Conservation (phyloP, 176 grass and related monocot genomes). For the Carex pumila region DNA sequence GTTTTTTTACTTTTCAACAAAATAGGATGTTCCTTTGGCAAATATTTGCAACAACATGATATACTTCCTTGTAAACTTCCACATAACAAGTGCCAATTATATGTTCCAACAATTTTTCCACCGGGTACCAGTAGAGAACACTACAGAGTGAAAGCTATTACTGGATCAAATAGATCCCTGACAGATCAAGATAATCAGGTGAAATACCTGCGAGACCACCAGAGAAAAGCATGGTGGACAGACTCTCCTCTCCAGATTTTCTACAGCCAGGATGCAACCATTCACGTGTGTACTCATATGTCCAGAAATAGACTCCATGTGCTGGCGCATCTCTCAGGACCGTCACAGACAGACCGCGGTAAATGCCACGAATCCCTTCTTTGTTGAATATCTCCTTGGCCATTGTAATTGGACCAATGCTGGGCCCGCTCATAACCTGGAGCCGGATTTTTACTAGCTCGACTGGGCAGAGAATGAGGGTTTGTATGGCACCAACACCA, state of each 20-base stretch:
- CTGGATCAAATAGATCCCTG: background rate
- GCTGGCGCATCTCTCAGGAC: constrained; percentile 86
- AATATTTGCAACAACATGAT: background rate
- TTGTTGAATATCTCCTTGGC: constrained; percentile 45
- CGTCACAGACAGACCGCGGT: constrained; percentile 70
- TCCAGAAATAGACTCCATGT: constrained; percentile 95
- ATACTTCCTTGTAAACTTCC: background rate
- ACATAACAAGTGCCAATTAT: background rate
- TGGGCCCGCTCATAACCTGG: constrained; percentile 43
- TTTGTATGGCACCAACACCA: constrained; percentile 69
- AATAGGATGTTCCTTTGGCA: too few relatives aligned
- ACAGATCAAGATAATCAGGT: background rate
- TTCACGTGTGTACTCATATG: constrained; percentile 74
- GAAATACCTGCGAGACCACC: constrained; percentile 53
- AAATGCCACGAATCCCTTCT: constrained; percentile 60
- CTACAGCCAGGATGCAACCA: constrained; percentile 74
- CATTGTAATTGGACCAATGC: constrained; percentile 44
- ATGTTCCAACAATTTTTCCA: background rate
- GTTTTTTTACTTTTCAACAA: background rate
- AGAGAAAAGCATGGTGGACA: constrained; percentile 74
- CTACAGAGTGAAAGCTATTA: background rate
- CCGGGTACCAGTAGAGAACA: background rate
- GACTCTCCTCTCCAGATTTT: constrained; percentile 38
- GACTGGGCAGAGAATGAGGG: constrained; percentile 66
- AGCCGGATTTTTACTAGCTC: constrained; percentile 92